A percentile compares a stretch with the other conserved stretches of the same genome.
These are phyloP conservation scores for Cudoniella acicularis DNA, from an alignment of 495 filamentous ascomycete species.

Conservation along the genomic window DNA sequence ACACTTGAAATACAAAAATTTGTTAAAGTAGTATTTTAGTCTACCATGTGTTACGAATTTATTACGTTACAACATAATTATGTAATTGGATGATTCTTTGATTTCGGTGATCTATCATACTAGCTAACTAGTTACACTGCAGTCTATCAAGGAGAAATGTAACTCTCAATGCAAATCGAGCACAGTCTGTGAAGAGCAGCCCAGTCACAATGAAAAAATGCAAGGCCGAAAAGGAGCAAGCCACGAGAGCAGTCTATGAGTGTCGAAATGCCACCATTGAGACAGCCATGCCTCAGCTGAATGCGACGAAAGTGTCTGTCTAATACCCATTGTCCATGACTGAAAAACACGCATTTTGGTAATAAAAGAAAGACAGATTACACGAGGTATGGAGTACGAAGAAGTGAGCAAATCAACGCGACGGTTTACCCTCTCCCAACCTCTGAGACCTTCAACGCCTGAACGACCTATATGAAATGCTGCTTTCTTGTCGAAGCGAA, in stretches of 20 bases:
- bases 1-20: too few species aligned
- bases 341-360: constrained; percentile 12
- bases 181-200: background rate
- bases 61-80: too few species aligned
- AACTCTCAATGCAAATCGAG: background rate
- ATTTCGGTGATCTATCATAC: background rate
- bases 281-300: constrained; percentile 1
- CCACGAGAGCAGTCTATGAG: background rate
- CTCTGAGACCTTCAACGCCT: constrained; percentile 22
- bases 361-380: constrained; percentile 18
- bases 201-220: background rate
- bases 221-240: background rate
- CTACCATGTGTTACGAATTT: too few species aligned
- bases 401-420: constrained; percentile 19
- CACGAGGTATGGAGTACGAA: constrained; percentile 16
- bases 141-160: background rate
- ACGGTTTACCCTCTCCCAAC: constrained; percentile 21
- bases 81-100: too few species aligned
- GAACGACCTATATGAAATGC: constrained; percentile 24
- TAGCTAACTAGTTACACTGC: background rate
- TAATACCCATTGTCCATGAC: constrained; percentile 10
- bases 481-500: constrained; percentile 6
- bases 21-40: too few species aligned
- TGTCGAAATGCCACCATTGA: background rate
- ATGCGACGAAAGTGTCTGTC: constrained; percentile 3